Evolutionary conservation across 345 rosid genomes (phyloP).

Genomic region (Pistacia integerrima): DNA sequence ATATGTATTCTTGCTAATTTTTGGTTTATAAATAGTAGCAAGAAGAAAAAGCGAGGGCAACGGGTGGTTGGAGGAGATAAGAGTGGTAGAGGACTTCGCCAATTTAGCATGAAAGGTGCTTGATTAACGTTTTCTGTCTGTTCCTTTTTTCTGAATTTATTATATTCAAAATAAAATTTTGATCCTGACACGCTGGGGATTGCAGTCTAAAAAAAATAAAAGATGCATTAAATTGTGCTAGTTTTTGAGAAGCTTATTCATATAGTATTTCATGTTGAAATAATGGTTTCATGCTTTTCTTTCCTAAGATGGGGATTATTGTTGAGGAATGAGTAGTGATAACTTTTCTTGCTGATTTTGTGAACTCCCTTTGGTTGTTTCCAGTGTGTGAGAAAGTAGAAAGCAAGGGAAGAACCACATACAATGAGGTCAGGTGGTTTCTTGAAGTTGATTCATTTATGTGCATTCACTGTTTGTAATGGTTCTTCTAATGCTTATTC

Average conservation of each 20-base stretch:
- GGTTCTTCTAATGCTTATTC: background rate
- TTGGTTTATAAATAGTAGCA: constrained; percentile 42
- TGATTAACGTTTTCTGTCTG: constrained; percentile 10
- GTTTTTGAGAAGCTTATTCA: constrained; percentile 5
- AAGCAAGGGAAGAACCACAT: constrained; percentile 97
- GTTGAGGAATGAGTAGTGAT: background rate
- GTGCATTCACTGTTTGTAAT: constrained; percentile 5
- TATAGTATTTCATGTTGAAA: constrained; percentile 3
- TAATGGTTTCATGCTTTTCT: background rate
- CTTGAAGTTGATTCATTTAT: constrained; percentile 18
- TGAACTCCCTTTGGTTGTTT: constrained; percentile 22
- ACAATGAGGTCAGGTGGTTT: constrained; percentile 81
- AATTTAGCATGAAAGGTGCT: constrained; percentile 98
- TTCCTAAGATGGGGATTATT: background rate
- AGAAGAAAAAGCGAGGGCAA: constrained; percentile 94
- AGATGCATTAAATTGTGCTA: background rate
- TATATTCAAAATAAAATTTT: background rate
- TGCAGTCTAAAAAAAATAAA: background rate
- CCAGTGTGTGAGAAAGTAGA: constrained; percentile 98
- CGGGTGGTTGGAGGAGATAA: constrained; percentile 89
- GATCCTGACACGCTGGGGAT: background rate
- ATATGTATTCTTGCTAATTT: constrained; percentile 13
- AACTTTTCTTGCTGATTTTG: constrained; percentile 9
- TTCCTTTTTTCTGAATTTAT: background rate
- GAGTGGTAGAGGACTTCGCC: constrained; percentile 97